These are phyloP conservation scores for Acanthamoeba quina DNA, from an alignment of 208 protist genomes.

Conservation along the genomic window DNA sequence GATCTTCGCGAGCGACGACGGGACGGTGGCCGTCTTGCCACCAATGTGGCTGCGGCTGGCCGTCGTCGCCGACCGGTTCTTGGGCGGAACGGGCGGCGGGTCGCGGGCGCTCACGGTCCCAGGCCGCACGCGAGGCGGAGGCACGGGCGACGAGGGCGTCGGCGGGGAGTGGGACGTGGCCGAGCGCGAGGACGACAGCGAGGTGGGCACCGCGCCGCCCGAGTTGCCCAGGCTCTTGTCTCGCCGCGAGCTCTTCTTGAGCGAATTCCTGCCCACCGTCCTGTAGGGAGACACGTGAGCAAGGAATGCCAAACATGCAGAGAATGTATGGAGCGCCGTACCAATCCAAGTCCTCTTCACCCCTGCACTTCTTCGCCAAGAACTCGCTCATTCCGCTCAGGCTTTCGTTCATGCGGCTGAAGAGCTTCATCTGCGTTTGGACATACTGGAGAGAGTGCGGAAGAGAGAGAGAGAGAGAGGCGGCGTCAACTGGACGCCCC, in stretches of 20 bases:
- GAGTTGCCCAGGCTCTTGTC: neutral
- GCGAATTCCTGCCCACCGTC: neutral
- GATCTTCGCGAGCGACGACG: constrained; percentile 9
- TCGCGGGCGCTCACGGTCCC: neutral
- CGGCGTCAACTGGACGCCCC: too few relatives aligned
- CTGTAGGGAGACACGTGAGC: neutral
- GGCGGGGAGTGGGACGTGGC: neutral
- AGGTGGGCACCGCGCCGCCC: neutral
- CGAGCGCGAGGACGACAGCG: neutral
- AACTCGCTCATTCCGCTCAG: constrained; percentile 18
- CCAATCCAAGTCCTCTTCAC: neutral
- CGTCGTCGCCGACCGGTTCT: neutral
- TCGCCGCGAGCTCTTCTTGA: constrained; percentile 31
- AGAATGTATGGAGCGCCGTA: neutral
- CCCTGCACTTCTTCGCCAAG: neutral
- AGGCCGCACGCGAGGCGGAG: neutral
- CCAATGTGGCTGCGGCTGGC: neutral
- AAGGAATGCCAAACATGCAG: neutral
- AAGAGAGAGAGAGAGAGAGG: neutral
- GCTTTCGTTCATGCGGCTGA: neutral
- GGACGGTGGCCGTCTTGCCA: neutral
- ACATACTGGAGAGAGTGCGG: neutral
- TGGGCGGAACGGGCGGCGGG: constrained; percentile 10
- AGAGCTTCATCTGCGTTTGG: constrained; percentile 34
- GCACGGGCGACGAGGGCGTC: neutral